Evolutionary conservation across 441 rosid species (phyloP), one percentile per base, ranked within the genome.

Genomic region (California macrophylla): DNA sequence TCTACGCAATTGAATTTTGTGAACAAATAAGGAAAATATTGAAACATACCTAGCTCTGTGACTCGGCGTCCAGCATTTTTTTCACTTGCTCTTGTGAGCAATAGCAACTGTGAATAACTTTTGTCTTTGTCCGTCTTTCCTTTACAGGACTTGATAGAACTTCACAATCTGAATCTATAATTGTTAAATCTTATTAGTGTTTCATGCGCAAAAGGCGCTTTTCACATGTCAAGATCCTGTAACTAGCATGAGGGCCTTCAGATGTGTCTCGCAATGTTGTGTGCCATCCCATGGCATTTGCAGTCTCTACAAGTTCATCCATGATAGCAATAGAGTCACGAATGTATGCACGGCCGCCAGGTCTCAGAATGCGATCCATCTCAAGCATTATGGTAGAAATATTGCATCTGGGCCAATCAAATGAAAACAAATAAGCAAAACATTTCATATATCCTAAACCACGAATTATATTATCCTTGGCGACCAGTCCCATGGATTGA

Each of bases 201-300:
- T 65, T 83, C 82, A 93, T 73, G 80, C 72, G 94, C 73, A 81
- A 75, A 47, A 90, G 83, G 45, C 61, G 85, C 79, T 95, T 95
- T 34, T 95, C 95, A 64, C 92, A 87, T 5, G 84, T 75, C 81
- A 95, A 78, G 75, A 92, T 81, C 82, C 92, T 85, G 72, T 89
- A 89, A 79, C 96, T 92, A 65, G 99, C 93, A 81, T 90, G 92
- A 77, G 97, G 97, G 50, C 99, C 99, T 84, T 95, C 99, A 16
- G 94, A 78, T 30, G 99, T 94, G 64, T 92, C 93, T 4, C 85
- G 94, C 75, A 92, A 29, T n/a, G 75, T 4, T 12, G 77, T 76
- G 4, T 58, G 85, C 99, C 99, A 94, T 6, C 89, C 87, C 95
- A 94, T 86, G 60, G 94, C 95, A 38, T 81, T 92, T 0, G 84